These are phyloP conservation scores for Colletotrichum tamarilloi DNA, from an alignment of 2,329 filamentous ascomycete genomes.

Conservation along the genomic window DNA sequence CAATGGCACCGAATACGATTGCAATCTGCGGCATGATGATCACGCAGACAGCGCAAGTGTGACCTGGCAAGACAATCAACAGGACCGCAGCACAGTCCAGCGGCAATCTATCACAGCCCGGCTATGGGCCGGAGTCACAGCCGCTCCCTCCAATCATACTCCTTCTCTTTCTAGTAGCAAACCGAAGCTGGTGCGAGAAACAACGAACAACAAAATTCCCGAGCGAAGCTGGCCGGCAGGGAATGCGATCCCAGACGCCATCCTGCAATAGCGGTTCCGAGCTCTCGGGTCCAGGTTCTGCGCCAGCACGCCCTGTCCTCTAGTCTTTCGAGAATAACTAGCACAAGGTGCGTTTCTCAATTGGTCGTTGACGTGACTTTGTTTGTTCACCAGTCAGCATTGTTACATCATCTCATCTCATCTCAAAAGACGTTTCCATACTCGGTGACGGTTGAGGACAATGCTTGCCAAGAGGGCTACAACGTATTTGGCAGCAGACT, in stretches of 20 bases:
- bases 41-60: background rate
- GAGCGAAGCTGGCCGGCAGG: slow-evolving; percentile 19
- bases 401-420: background rate
- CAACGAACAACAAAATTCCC: slow-evolving; percentile 23
- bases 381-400: background rate
- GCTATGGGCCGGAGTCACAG: background rate
- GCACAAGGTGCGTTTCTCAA: background rate
- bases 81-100: slow-evolving; percentile 6
- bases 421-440: background rate
- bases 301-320: slow-evolving; percentile 8
- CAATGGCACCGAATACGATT: background rate
- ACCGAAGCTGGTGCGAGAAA: slow-evolving; percentile 4
- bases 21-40: slow-evolving; percentile 14
- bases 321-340: background rate
- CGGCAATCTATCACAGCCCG: background rate
- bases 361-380: background rate
- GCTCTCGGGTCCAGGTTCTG: slow-evolving; percentile 15
- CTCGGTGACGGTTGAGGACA: background rate
- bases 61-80: background rate
- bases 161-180: slow-evolving; percentile 19
- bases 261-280: slow-evolving; percentile 29
- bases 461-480: background rate
- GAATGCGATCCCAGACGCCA: slow-evolving; percentile 4
- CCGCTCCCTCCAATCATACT: slow-evolving; percentile 9
- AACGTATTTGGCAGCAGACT: background rate